These are phyloP conservation scores for Candida sphagnicola DNA, from an alignment of 805 yeast species.

Conservation along the genomic window DNA sequence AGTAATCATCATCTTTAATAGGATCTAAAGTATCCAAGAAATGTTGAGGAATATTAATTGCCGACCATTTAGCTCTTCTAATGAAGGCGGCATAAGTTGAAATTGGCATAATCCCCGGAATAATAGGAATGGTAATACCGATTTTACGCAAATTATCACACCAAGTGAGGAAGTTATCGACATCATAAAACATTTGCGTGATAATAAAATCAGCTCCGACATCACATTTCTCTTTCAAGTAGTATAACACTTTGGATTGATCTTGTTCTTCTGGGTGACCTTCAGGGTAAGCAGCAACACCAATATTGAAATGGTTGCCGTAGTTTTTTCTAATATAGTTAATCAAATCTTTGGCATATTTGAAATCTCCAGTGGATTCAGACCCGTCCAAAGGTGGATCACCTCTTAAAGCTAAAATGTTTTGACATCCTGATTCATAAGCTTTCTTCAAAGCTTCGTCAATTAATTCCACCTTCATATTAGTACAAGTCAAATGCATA, in stretches of 20 bases:
- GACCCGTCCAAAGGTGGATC: constrained; percentile 84
- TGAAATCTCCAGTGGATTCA: constrained; percentile 78
- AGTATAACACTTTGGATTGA: constrained; percentile 48
- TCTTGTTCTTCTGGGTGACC: constrained; percentile 86
- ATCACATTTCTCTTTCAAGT: constrained; percentile 83
- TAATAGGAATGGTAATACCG: constrained; percentile 81
- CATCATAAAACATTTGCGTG: constrained; percentile 97
- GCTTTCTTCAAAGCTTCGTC: constrained; percentile 86
- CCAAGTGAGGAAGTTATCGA: constrained; percentile 81
- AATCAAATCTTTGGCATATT: constrained; percentile 84
- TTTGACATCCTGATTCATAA: constrained; percentile 88
- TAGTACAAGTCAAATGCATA: constrained; percentile 97
- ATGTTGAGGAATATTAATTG: constrained; percentile 70
- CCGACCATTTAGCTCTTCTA: constrained; percentile 94
- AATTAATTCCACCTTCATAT: constrained; percentile 77
- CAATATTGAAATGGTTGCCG: constrained; percentile 89
- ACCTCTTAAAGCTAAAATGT: constrained; percentile 90
- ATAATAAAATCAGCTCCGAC: constrained; percentile 92
- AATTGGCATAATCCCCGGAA: constrained; percentile 99
- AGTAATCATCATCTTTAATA: constrained; percentile 83
- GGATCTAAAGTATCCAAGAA: constrained; percentile 72
- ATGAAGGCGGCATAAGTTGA: constrained; percentile 90
- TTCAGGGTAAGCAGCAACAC: constrained; percentile 97
- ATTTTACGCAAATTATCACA: constrained; percentile 61
- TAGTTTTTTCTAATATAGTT: constrained; percentile 68